Conservation (phyloP, 2,329 filamentous ascomycete species). For the Leptoxyphium fumago region DNA sequence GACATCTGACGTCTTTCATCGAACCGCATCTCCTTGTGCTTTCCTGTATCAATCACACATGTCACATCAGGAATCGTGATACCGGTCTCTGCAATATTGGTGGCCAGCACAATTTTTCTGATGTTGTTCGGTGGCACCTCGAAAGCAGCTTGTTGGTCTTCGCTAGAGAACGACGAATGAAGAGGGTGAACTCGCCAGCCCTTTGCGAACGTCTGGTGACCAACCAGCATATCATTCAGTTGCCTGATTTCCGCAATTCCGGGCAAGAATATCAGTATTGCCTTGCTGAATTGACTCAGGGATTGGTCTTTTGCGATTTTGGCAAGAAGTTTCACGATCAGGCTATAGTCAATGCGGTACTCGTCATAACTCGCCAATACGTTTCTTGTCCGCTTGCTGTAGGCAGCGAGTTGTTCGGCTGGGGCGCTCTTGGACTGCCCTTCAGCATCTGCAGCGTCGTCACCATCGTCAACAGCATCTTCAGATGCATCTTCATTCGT, state of each 20-base stretch:
- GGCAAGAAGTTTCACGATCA: constrained; percentile 66
- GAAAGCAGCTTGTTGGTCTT: constrained; percentile 92
- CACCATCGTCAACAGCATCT: constrained; percentile 32
- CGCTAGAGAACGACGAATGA: constrained; percentile 87
- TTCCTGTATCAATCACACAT: constrained; percentile 90
- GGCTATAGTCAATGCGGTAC: constrained; percentile 77
- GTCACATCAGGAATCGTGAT: constrained; percentile 98
- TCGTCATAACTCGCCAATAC: constrained; percentile 71
- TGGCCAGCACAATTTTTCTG: constrained; percentile 89
- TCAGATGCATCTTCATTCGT: constrained; percentile 42
- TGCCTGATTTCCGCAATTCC: constrained; percentile 61
- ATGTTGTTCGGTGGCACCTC: constrained; percentile 65
- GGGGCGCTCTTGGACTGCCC: constrained; percentile 40
- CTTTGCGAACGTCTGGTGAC: constrained; percentile 58
- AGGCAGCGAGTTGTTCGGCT: constrained; percentile 51
- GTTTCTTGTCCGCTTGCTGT: constrained; percentile 61
- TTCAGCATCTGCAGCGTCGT: constrained; percentile 29
- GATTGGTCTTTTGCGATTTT: constrained; percentile 56
- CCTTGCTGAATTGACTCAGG: constrained; percentile 64
- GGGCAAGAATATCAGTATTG: constrained; percentile 85
- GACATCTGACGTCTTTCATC: constrained; percentile 88
- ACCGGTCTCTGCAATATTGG: constrained; percentile 96
- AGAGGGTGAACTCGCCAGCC: constrained; percentile 80
- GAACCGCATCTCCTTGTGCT: constrained; percentile 94
- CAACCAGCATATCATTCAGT: constrained; percentile 70